Evolutionary conservation across 768 basidiomycete species (phyloP).

Genomic region (Coprinopsis sp.): DNA sequence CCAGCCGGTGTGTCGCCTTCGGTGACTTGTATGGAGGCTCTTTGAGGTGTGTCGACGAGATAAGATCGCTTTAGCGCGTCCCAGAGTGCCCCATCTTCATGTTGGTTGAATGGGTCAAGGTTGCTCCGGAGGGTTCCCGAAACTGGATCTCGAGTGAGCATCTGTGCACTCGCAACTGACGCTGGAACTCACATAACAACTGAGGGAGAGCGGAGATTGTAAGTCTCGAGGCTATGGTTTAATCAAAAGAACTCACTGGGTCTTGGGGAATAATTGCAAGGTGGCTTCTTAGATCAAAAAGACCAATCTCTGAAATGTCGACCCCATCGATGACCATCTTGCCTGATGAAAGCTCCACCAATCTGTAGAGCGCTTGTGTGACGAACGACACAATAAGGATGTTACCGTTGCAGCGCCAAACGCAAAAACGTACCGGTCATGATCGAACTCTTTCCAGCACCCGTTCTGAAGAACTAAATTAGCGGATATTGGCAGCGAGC

Average conservation of each 20-base stretch:
- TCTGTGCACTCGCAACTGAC: no score
- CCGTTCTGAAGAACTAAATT: constrained; percentile 45
- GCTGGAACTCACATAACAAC: constrained; percentile 41
- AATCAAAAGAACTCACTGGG: constrained; percentile 42
- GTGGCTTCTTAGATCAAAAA: constrained; percentile 62
- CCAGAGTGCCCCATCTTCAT: constrained; percentile 80
- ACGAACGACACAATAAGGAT: constrained; percentile 2
- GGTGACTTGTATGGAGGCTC: constrained; percentile 17
- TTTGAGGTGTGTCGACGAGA: constrained; percentile 55
- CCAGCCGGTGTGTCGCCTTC: constrained; percentile 35
- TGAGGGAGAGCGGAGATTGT: constrained; percentile 19
- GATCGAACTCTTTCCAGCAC: constrained; percentile 86
- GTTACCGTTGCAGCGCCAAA: constrained; percentile 1
- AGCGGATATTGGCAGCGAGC: neutral
- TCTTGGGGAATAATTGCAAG: constrained; percentile 86
- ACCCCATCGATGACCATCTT: constrained; percentile 75
- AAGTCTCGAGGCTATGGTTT: constrained; percentile 6
- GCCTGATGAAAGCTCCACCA: constrained; percentile 77
- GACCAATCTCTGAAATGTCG: constrained; percentile 79
- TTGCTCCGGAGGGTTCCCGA: constrained; percentile 82
- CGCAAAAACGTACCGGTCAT: constrained; percentile 53
- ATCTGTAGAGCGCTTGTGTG: constrained; percentile 71
- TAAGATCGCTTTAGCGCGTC: constrained; percentile 85
- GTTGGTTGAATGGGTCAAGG: constrained; percentile 81
- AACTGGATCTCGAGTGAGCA: constrained; percentile 36